Conservation (phyloP, 1,284 basidiomycete genomes). For the Cryptococcus sp. region DNA sequence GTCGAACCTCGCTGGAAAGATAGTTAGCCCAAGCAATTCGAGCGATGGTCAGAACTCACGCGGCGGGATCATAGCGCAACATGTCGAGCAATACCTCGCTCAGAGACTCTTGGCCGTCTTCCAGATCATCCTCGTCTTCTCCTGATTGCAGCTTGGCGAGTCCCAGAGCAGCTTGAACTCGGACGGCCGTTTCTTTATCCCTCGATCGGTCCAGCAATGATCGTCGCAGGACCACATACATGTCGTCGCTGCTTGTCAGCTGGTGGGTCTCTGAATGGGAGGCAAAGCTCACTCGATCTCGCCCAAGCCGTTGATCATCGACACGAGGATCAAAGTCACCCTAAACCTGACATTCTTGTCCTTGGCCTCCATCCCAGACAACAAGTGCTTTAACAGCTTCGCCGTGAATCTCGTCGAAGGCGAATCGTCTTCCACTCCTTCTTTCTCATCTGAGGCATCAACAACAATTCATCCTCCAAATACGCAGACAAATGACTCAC, state of each 20-base stretch:
- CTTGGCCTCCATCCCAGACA: constrained; percentile 80
- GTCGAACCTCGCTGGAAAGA: constrained; percentile 71
- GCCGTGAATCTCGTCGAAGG: constrained; percentile 67
- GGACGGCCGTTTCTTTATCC: constrained; percentile 79
- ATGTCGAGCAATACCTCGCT: constrained; percentile 66
- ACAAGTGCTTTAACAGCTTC: constrained; percentile 67
- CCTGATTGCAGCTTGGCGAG: constrained; percentile 76
- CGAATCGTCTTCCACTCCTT: constrained; percentile 58
- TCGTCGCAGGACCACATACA: constrained; percentile 63
- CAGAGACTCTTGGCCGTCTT: constrained; percentile 60
- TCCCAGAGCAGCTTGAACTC: constrained; percentile 78
- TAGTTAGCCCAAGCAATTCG: background rate
- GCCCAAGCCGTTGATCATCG: constrained; percentile 71
- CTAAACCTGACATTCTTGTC: constrained; percentile 83
- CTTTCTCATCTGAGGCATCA: constrained; percentile 23
- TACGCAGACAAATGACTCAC: constrained; percentile 48
- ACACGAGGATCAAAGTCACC: constrained; percentile 69
- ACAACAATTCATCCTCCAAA: background rate
- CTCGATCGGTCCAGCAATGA: constrained; percentile 69
- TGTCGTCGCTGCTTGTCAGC: constrained; percentile 61
- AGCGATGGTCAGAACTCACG: constrained; percentile 53
- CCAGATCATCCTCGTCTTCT: constrained; percentile 63
- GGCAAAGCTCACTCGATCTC: constrained; percentile 67
- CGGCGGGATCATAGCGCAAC: constrained; percentile 67
- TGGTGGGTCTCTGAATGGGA: background rate